Percentiles rank a stretch among this genome's conserved stretches.
Conservation (phyloP, 495 filamentous ascomycete species). For the Lindgomyces ingoldianus region DNA sequence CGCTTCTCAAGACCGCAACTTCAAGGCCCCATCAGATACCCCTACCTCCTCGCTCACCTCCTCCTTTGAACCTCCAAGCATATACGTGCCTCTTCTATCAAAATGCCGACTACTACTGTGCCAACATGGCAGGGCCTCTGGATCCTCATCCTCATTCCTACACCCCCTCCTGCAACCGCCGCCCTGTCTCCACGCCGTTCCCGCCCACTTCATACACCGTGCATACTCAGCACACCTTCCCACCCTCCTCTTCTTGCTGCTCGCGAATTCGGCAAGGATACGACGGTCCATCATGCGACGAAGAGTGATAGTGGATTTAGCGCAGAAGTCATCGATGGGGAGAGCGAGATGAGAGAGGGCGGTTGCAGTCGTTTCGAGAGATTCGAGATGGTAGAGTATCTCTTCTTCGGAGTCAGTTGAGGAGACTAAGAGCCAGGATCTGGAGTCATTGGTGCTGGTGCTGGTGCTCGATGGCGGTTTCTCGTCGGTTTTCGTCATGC, state of each 20-base stretch:
- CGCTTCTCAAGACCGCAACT: no score
- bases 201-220: slow-evolving; percentile 32
- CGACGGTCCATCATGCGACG: slow-evolving; percentile 17
- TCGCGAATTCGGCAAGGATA: slow-evolving; percentile 9
- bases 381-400: slow-evolving; percentile 24
- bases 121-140: slow-evolving; percentile 25
- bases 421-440: background rate
- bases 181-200: slow-evolving; percentile 22
- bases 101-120: slow-evolving; percentile 18
- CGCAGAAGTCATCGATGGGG: slow-evolving; percentile 19
- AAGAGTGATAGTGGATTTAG: slow-evolving; percentile 23
- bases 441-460: background rate
- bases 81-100: slow-evolving; percentile 18
- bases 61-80: slow-evolving; percentile 11
- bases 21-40: no score
- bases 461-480: background rate
- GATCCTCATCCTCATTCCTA: slow-evolving; percentile 33
- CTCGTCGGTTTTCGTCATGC: no score
- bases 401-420: background rate
- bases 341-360: slow-evolving; percentile 12
- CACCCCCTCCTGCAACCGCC: slow-evolving; percentile 32
- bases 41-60: background rate
- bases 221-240: slow-evolving; percentile 86
- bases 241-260: slow-evolving; percentile 72
- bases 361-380: slow-evolving; percentile 21